Evolutionary conservation across 192 early-diverging fungal genomes (phyloP), one percentile per base, ranked within the genome.

Genomic region (Physocladia obscura): DNA sequence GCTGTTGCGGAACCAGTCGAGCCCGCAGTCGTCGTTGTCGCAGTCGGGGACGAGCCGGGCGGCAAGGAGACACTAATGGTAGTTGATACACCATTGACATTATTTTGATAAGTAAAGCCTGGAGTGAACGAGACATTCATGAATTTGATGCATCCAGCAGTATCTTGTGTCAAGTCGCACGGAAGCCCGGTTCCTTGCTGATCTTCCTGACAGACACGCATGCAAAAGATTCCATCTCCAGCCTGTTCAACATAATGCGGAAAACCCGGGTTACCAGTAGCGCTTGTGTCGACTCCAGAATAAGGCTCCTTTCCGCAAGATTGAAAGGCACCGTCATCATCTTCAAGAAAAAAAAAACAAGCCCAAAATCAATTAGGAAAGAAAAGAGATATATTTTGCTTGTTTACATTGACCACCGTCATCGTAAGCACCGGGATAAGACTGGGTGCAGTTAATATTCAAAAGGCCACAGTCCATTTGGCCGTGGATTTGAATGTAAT

Each of bases 241-340:
- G 76, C 76, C 48, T 75, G 71, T 47, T 56, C 37, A 44, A 75
- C 52, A 48, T 77, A 77, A n/a, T 56, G 15, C 3, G 21, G 6
- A 11, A 68, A 38, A 3, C 65, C 65, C 39, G 65, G 51, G 35
- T 68, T 68, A 36, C 35, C 51, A 27, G 4, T 22, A 15, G 65
- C 15, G 6, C n/a, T 24, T 3, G 32, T 4, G 32, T 68, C 65
- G 1, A 68, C 65, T 22, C 76, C 76, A 48, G 71, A 74, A 39
- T 77, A 77, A 26, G 76, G 76, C 37, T 77, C 76, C 49, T 77
- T 77, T 21, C 76, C 76, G 51, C 76, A 77, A 36, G 54, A 54
- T n/a, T 32, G 22, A 39, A n/a, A 62, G 11, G 36, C 29, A 68
- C 71, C 34, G 32, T 36, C 74, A n/a, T 58, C 38, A 49, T 73